Conservation (phyloP, 2,329 filamentous ascomycete genomes). For the Apiospora arundinis region DNA sequence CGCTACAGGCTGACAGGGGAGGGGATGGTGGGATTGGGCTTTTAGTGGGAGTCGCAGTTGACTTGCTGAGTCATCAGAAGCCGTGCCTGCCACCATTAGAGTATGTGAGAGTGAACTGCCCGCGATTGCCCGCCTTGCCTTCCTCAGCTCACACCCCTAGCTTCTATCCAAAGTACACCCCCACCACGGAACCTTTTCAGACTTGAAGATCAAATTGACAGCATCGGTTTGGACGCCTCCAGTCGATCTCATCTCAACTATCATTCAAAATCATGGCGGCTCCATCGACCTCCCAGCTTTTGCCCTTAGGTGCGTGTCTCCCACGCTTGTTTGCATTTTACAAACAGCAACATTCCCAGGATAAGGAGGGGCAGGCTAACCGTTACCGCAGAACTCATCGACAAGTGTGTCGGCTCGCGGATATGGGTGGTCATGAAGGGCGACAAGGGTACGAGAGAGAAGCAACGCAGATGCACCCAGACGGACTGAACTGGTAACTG, state of each 20-base stretch:
- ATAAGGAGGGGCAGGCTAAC: conserved; percentile 7
- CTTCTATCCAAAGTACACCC: neutral
- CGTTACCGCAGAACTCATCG: conserved; percentile 79
- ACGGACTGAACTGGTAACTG: neutral
- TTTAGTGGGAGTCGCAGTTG: conserved; percentile 16
- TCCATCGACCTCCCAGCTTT: conserved; percentile 23
- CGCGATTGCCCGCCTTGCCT: neutral
- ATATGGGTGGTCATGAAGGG: conserved; percentile 99
- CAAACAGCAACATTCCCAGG: neutral
- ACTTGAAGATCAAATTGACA: conserved; percentile 1
- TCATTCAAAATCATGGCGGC: conserved; percentile 23
- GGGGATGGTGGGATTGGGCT: neutral
- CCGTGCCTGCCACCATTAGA: neutral
- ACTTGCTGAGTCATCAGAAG: neutral
- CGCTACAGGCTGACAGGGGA: neutral
- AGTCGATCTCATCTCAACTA: conserved; percentile 3
- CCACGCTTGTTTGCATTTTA: neutral
- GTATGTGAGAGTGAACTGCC: neutral
- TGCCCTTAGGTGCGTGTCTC: conserved; percentile 24
- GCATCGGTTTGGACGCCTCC: neutral
- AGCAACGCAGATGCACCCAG: neutral
- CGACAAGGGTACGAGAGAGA: conserved; percentile 76
- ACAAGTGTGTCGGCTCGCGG: conserved; percentile 96
- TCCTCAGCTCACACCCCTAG: conserved; percentile 19
- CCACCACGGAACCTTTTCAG: conserved; percentile 18